These are phyloP conservation scores for Durusdinium trenchii DNA, from an alignment of 73 alveolate genomes.

Conservation along the genomic window DNA sequence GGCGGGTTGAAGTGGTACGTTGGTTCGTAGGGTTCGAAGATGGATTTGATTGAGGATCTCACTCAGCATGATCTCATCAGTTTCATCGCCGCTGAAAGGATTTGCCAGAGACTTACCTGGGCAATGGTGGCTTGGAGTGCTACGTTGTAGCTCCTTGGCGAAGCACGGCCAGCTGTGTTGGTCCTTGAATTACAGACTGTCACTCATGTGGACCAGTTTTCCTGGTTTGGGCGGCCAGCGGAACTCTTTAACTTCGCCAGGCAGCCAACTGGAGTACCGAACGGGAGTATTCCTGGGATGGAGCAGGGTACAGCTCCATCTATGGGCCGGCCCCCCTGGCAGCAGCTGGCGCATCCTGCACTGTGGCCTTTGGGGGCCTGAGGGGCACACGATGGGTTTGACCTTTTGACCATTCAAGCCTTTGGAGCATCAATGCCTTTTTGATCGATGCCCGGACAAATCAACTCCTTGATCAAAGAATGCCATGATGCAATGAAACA, in stretches of 20 bases:
- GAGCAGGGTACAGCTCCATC: constrained; percentile 92
- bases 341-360: not conserved
- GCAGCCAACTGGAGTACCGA: constrained; percentile 93
- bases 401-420: too few species aligned
- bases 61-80: too few species aligned
- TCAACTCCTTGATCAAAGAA: too few species aligned
- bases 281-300: constrained; percentile 85
- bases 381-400: too few species aligned
- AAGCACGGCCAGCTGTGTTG: not conserved
- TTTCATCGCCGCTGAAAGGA: too few species aligned
- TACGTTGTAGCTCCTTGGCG: constrained; percentile 54
- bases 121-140: constrained; percentile 28
- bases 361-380: too few species aligned
- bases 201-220: not conserved
- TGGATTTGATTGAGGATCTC: too few species aligned
- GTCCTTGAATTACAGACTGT: not conserved
- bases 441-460: too few species aligned
- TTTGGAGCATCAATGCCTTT: too few species aligned
- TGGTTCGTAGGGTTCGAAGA: too few species aligned
- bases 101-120: constrained; percentile 53
- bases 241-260: not conserved
- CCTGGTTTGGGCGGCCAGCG: not conserved
- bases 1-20: too few species aligned
- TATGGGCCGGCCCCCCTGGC: constrained; percentile 38
- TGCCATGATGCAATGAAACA: too few species aligned